Conservation (phyloP, 176 grass and related monocot genomes). For the Saccharum officinarum region DNA sequence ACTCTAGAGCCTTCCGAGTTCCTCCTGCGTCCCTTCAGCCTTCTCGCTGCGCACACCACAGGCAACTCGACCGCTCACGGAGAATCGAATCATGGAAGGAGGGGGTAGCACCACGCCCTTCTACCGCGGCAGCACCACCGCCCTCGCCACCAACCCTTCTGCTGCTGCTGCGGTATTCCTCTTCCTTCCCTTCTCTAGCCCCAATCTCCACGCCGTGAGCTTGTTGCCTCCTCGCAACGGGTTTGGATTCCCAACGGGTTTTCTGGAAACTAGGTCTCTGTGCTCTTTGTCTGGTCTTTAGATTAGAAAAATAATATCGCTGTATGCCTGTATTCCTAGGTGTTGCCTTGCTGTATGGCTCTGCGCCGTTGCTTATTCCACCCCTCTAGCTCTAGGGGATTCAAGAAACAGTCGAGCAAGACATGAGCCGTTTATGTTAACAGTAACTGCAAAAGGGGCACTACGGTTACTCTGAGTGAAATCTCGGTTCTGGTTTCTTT, state of each 20-base stretch:
- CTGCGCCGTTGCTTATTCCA: neutral
- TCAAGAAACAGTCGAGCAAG: too few relatives aligned
- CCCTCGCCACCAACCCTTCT: neutral
- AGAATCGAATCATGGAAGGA: slow-evolving; percentile 37
- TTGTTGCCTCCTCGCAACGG: neutral
- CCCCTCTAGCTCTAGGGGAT: neutral
- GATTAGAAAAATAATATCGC: neutral
- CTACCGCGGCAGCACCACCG: neutral
- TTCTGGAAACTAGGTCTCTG: slow-evolving; percentile 14
- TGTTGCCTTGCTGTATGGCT: neutral
- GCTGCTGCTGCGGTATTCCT: slow-evolving; percentile 30
- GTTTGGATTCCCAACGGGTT: slow-evolving; percentile 6
- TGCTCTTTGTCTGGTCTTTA: neutral
- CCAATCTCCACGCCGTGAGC: neutral
- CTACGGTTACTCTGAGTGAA: neutral
- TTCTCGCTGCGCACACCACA: neutral
- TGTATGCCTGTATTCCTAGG: neutral
- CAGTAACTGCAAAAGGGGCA: too few relatives aligned
- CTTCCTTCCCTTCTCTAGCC: neutral
- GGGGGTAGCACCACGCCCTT: slow-evolving; percentile 1
- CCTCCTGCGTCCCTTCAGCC: too few relatives aligned
- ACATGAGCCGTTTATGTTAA: too few relatives aligned
- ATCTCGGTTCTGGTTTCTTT: neutral
- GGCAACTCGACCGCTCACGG: neutral
- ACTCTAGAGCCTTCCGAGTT: slow-evolving; percentile 12